Evolutionary conservation across 1,139 yeast species (phyloP).

Genomic region (Protomyces lactucae-debilis): DNA sequence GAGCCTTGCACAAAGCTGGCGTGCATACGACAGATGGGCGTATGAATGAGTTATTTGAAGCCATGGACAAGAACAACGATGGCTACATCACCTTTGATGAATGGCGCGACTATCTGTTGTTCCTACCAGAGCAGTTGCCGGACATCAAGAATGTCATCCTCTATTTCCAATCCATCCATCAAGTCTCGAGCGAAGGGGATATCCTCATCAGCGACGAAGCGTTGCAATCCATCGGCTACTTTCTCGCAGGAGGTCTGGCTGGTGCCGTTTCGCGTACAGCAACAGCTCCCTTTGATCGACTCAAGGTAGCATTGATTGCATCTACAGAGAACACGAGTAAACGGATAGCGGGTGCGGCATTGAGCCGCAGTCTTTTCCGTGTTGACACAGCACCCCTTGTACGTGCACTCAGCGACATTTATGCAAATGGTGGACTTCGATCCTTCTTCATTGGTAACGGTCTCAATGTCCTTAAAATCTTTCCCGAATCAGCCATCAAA

Average conservation of each 20-base stretch:
- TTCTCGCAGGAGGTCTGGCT: constrained; percentile 88
- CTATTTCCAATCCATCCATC: constrained; percentile 75
- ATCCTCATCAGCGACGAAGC: constrained; percentile 75
- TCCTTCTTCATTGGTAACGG: constrained; percentile 96
- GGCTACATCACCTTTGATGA: constrained; percentile 79
- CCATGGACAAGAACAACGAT: constrained; percentile 56
- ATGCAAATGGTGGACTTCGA: constrained; percentile 80
- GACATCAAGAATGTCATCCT: constrained; percentile 70
- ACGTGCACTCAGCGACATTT: constrained; percentile 78
- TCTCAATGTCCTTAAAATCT: constrained; percentile 82
- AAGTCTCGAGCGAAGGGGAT: constrained; percentile 85
- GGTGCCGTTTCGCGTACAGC: constrained; percentile 97
- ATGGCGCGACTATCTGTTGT: constrained; percentile 72
- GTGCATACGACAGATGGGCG: constrained; percentile 11
- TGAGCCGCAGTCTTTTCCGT: constrained; percentile 41
- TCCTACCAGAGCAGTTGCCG: constrained; percentile 62
- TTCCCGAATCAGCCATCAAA: constrained; percentile 96
- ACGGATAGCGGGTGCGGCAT: constrained; percentile 31
- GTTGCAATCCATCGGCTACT: constrained; percentile 79
- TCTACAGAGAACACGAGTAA: constrained; percentile 54
- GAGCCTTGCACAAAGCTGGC: constrained; percentile 51
- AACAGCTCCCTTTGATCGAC: constrained; percentile 94
- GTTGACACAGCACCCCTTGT: constrained; percentile 43
- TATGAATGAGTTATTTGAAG: constrained; percentile 48
- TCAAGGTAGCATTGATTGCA: constrained; percentile 89